A percentile compares a stretch with the other conserved stretches of the same genome.
Evolutionary conservation across 805 yeast species (phyloP).

Genomic region (Vanderwaltozyma yarrowii): DNA sequence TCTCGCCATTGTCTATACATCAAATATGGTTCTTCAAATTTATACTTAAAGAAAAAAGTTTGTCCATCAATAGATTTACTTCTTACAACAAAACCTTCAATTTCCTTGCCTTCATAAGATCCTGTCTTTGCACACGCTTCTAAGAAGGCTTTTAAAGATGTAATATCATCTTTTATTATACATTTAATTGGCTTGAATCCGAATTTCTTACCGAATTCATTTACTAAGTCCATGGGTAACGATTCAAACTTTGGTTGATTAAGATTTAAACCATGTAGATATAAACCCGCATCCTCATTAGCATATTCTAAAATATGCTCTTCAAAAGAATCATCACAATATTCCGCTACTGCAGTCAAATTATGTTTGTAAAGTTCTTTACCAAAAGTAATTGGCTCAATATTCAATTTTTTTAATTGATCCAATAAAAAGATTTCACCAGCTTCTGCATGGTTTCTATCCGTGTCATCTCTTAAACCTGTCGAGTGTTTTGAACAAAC

Average conservation of each 20-base stretch:
- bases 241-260: constrained; percentile 60
- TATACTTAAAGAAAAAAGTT: constrained; percentile 80
- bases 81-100: constrained; percentile 91
- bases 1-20: constrained; percentile 89
- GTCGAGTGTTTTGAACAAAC: constrained; percentile 91
- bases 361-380: constrained; percentile 37
- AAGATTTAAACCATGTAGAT: constrained; percentile 77
- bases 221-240: constrained; percentile 48
- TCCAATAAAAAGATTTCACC: constrained; percentile 50
- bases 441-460: constrained; percentile 61
- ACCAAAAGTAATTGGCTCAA: constrained; percentile 45
- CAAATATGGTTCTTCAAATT: constrained; percentile 90
- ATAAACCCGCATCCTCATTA: constrained; percentile 63
- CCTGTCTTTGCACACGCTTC: constrained; percentile 56
- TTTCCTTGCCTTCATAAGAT: constrained; percentile 54
- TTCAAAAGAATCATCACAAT: constrained; percentile 87
- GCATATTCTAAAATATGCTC: constrained; percentile 82
- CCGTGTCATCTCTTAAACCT: constrained; percentile 48
- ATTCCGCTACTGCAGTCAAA: constrained; percentile 83
- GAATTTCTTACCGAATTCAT: constrained; percentile 48
- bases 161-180: constrained; percentile 31
- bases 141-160: constrained; percentile 40
- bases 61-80: constrained; percentile 31
- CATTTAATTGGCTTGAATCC: constrained; percentile 60
- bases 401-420: constrained; percentile 39